Conservation (phyloP, 1,284 basidiomycete genomes). For the Melampsora occidentalis region DNA sequence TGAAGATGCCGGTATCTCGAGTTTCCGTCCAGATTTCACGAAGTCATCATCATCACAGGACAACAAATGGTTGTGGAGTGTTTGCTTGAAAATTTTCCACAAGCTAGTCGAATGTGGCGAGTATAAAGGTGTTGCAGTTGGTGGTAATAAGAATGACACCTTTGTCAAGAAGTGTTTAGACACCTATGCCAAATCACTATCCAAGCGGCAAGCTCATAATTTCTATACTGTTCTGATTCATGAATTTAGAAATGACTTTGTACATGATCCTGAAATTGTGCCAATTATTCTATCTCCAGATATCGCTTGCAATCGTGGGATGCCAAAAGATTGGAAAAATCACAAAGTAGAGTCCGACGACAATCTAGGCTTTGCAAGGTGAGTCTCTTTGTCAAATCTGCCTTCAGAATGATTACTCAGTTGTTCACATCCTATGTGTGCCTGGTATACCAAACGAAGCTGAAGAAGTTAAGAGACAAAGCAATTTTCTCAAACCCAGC, state of each 20-base stretch:
- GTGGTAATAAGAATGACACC: neutral
- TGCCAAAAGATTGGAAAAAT: neutral
- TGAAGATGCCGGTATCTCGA: neutral
- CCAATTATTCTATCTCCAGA: neutral
- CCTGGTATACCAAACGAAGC: too few species aligned
- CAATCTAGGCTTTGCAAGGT: neutral
- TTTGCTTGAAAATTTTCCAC: constrained; percentile 11
- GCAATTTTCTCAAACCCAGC: too few species aligned
- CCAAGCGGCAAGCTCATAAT: neutral
- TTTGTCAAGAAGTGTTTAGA: neutral
- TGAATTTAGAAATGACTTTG: neutral
- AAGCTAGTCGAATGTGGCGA: constrained; percentile 21
- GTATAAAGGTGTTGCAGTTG: neutral
- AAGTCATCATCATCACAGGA: constrained; percentile 5
- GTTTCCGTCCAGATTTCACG: constrained; percentile 23
- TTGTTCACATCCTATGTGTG: neutral
- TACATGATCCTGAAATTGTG: neutral
- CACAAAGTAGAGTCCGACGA: neutral
- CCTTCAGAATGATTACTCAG: neutral
- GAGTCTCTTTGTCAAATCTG: neutral
- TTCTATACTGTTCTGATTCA: neutral
- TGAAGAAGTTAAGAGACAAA: too few species aligned
- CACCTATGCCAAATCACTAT: neutral
- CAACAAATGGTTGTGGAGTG: constrained; percentile 10
- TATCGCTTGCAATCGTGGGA: neutral